Base-by-base conservation (phyloP, 2,329 filamentous ascomycete species). In the Cladorrhinum sp. region DNA sequence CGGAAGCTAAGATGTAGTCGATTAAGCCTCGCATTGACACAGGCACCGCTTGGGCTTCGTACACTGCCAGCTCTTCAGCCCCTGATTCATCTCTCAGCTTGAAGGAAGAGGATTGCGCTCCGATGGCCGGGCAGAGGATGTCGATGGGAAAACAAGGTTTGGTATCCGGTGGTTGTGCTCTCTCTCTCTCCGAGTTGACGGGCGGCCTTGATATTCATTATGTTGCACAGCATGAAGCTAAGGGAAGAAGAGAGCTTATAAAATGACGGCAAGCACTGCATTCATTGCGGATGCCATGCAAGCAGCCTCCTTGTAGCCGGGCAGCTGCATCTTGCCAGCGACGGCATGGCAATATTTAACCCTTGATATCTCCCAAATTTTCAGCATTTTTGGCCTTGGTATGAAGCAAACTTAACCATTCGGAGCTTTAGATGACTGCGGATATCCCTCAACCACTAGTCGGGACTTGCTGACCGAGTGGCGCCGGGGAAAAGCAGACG, bases 181-280 rank as follows among this genome's bases (percentile, higher is more conserved):
- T n/a, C 16, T 46, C 23, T 30, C 16, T 23, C 8, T 33, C 18
- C 16, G 23, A 30, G 26, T 6, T 21, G 21, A 50, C 2, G 18
- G 7, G 46, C 14, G 46, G 18, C 8, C 46, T 24, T 51, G 49
- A 16, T 51, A 28, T 51, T 51, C 16, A 51, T 51, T 51, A 26
- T 49, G 54, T 57, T 48, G 33, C 54, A 57, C 54, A 49, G 18
- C 54, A 57, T 57, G 36, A 46, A 33, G 54, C 54, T 49, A 57
- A n/a, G 26, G 18, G 54, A 49, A 48, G 30, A 42, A 39, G 36
- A 42, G 39, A 55, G 30, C 33, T 55, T 46, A 55, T 42, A 55
- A 8, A 16, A n/a, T n/a, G 30, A 39, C 53, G 30, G 39, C 36
- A 26, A 39, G 42, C 20, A 46, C n/a, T 42, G 21, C 33, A 55